Conservation (phyloP, 1,284 basidiomycete genomes). For the Megacollybia platyphylla region DNA sequence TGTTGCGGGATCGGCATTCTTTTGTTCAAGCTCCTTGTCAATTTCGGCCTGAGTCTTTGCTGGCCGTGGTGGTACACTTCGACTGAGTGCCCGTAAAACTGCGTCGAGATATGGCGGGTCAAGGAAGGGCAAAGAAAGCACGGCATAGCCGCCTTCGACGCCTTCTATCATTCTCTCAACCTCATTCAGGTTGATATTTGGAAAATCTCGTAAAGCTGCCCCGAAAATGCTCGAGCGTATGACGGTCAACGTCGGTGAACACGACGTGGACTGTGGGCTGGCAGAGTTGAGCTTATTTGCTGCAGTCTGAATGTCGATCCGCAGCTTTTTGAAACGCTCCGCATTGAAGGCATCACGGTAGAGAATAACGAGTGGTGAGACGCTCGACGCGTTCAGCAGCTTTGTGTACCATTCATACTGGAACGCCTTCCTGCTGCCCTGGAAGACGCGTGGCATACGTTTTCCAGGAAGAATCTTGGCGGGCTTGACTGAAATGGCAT, state of each 20-base stretch:
- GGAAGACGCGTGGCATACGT: constrained; percentile 46
- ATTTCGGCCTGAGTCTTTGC: constrained; percentile 39
- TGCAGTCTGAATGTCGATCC: constrained; percentile 48
- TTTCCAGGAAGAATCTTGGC: constrained; percentile 39
- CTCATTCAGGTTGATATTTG: constrained; percentile 32
- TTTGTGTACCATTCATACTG: constrained; percentile 64
- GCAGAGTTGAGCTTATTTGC: constrained; percentile 29
- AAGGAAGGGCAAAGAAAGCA: constrained; percentile 53
- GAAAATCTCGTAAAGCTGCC: constrained; percentile 50
- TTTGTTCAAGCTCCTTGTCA: constrained; percentile 32
- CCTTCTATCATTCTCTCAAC: constrained; percentile 38
- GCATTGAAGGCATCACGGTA: constrained; percentile 60
- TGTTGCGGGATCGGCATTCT: constrained; percentile 45
- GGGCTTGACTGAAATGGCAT: constrained; percentile 48
- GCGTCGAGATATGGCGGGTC: constrained; percentile 60
- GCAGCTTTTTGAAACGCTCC: constrained; percentile 46
- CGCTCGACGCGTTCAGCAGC: constrained; percentile 39
- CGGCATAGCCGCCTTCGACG: constrained; percentile 47
- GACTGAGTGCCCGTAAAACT: constrained; percentile 56
- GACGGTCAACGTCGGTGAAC: constrained; percentile 42
- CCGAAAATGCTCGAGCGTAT: constrained; percentile 65
- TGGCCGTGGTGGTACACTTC: constrained; percentile 45
- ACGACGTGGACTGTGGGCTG: constrained; percentile 24
- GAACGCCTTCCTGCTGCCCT: constrained; percentile 52
- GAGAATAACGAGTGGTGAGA: constrained; percentile 56